Evolutionary conservation across 148 eudicot genomes (phyloP).

Genomic region (Gaultheria prostrata): DNA sequence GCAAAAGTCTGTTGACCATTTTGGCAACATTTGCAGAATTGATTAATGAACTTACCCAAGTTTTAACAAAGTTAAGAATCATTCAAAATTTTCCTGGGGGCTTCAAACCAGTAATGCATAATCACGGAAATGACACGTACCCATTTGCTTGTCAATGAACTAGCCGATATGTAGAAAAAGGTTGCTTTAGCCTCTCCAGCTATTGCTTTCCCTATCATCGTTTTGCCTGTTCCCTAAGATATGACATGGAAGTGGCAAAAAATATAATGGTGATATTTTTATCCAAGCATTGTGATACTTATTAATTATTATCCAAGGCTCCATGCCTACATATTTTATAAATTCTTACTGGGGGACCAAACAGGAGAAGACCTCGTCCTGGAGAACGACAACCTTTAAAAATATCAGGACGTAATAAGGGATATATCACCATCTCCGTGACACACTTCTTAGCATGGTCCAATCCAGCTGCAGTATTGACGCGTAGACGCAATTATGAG

Average conservation of each 20-base stretch:
- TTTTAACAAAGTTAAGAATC: not conserved
- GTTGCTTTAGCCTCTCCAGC: slow-evolving; percentile 99
- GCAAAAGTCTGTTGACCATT: not conserved
- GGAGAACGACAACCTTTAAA: slow-evolving; percentile 99
- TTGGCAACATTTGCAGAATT: not conserved
- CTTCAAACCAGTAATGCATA: not conserved
- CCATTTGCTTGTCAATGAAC: slow-evolving; percentile 99
- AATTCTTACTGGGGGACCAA: slow-evolving; percentile 92
- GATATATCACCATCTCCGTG: slow-evolving; percentile 99
- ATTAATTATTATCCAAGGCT: not conserved
- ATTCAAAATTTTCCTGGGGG: not conserved
- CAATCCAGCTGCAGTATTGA: slow-evolving; percentile 68
- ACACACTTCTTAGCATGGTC: slow-evolving; percentile 98
- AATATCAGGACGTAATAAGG: slow-evolving; percentile 92
- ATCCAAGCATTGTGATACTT: not conserved
- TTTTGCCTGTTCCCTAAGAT: slow-evolving; percentile 89
- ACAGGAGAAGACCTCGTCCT: slow-evolving; percentile 96
- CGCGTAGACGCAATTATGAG: slow-evolving; percentile 14
- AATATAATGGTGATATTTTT: not conserved
- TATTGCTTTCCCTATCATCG: slow-evolving; percentile 97
- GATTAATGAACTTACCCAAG: not conserved
- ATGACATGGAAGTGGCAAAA: slow-evolving; percentile 14
- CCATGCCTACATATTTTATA: not conserved
- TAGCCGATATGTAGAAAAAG: slow-evolving; percentile 92
- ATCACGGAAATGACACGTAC: slow-evolving; percentile 40